Evolutionary conservation across 345 rosid species (phyloP), one percentile per base, ranked within the genome.

Genomic region (Arabidopsis arenosa): DNA sequence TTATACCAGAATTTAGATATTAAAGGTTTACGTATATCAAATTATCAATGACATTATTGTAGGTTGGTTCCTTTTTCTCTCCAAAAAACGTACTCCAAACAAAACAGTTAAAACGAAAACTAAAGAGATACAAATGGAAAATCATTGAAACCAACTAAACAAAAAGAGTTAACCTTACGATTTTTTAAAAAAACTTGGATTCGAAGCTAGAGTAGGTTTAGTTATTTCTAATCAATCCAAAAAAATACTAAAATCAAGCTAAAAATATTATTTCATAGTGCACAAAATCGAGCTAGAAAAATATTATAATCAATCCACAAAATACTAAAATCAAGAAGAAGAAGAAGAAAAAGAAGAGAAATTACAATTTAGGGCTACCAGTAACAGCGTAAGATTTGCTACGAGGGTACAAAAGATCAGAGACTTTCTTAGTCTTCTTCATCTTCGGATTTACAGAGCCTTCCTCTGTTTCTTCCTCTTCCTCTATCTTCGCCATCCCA

Each of bases 401-500:
- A 64, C 89, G 81, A 4, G 87, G 68, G 54, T 73, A 80, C 78
- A 72, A 47, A 2, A 52, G 62, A 39, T 66, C 70, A 61, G 82
- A 79, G 18, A 26, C 75, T 53, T 73, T 79, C 70, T 66, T 73
- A 4, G 28, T 26, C 54, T 7, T 75, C 81, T 32, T 80, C 75
- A 6, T 69, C 84, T 43, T 80, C 45, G 23, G 68, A 40, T 66
- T 79, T 77, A 73, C 75, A 44, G 53, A 80, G 35, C 68, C 73
- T 79, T 2, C 81, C n/a, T 73, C 81, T 60, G 47, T 10, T 40
- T 73, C 81, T 51, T 78, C 81, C 0, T 86, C 88, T 70, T 86
- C 93, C 5, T 84, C 92, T 43, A 88, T 86, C 66, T 70, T 82
- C 40, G 87, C 88, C 92, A 88, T 87, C 41, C 84, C 88, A 0